Base-by-base conservation (phyloP, 2,329 filamentous ascomycete species). In the Lasiodiplodia hormozganensis region DNA sequence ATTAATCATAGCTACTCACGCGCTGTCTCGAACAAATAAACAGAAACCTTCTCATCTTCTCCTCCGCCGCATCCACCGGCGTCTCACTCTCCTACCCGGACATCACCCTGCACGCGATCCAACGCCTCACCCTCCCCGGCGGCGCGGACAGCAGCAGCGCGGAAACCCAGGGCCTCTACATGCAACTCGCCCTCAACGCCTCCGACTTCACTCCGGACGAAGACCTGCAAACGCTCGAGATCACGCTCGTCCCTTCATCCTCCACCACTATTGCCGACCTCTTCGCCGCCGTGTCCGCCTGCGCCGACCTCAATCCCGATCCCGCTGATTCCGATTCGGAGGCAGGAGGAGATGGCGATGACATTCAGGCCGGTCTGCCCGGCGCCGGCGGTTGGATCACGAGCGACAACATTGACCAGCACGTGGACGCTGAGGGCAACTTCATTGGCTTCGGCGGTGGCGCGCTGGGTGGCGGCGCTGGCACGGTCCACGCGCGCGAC, bases 301-400 rank as follows among this genome's bases (percentile, higher is more conserved):
- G 92, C 80, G 91, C 91, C 3, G 90, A 94, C 74, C 81, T 94
- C 16, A 89, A 94, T 75, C 92, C 92, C 0, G 91, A 94, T 73
- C 88, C 36, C 83, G n/a, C 82, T 83, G 11, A 87, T 85, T 38
- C 47, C 3, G 87, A 85, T 14, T 80, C 77, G 0, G 88, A 87
- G 1, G 88, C 86, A 1, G 57, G 21, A 8, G 87, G 87, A 0
- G 86, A 85, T 0, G 84, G 76, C 7, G 82, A 79, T 14, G 77
- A 74, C 0, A 78, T 87, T 92, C n/a, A 38, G 10, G 64, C n/a
- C 14, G 47, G 57, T 3, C 36, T 56, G 78, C 90, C 92, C 0
- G 91, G 92, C 1, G 92, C 91, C 62, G 88, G 87, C 0, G 92
- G 92, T 0, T 95, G 92, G 92, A 94, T 98, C 76, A 98, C 95